These are phyloP conservation scores for Cutaneotrichosporon cyanovorans DNA, from an alignment of 1,284 basidiomycete genomes.

Conservation along the genomic window DNA sequence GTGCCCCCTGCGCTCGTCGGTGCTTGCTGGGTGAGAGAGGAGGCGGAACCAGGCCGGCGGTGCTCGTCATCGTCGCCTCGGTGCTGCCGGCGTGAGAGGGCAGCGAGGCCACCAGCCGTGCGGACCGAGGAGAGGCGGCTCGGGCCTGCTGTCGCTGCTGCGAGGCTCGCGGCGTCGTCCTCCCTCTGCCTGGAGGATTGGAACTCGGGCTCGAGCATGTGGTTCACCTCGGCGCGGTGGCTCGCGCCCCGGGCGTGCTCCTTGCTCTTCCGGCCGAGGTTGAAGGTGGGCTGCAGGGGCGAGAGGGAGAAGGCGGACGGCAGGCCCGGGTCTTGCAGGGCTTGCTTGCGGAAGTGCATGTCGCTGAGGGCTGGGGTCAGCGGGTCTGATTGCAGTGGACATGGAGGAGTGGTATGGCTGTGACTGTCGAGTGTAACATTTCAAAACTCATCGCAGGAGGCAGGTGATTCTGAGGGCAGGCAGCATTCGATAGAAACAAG, in stretches of 20 bases:
- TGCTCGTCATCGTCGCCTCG: conserved; percentile 15
- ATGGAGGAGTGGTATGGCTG: no score
- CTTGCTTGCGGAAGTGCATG: conserved; percentile 31
- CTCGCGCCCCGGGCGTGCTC: conserved; percentile 26
- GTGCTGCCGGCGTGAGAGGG: conserved; percentile 6
- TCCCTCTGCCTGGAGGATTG: conserved; percentile 22
- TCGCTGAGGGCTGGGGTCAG: conserved; percentile 23
- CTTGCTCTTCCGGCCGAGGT: conserved; percentile 29
- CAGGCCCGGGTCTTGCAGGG: conserved; percentile 34
- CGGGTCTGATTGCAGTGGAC: no score
- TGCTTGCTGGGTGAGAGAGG: neutral
- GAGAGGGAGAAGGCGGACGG: conserved; percentile 33
- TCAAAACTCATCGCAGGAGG: no score
- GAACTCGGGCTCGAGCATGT: conserved; percentile 40
- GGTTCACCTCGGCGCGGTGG: conserved; percentile 38
- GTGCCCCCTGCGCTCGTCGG: no score
- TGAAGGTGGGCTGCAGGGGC: conserved; percentile 30
- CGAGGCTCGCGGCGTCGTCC: conserved; percentile 19
- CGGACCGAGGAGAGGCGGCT: conserved; percentile 21
- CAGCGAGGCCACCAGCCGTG: conserved; percentile 29
- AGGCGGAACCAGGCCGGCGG: conserved; percentile 8
- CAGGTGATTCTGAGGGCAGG: no score
- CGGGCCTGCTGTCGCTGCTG: conserved; percentile 32
- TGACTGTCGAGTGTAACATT: no score
- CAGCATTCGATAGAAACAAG: no score